Base-by-base conservation (phyloP, 1,139 yeast species). In the Citeromyces hawaiiensis region DNA sequence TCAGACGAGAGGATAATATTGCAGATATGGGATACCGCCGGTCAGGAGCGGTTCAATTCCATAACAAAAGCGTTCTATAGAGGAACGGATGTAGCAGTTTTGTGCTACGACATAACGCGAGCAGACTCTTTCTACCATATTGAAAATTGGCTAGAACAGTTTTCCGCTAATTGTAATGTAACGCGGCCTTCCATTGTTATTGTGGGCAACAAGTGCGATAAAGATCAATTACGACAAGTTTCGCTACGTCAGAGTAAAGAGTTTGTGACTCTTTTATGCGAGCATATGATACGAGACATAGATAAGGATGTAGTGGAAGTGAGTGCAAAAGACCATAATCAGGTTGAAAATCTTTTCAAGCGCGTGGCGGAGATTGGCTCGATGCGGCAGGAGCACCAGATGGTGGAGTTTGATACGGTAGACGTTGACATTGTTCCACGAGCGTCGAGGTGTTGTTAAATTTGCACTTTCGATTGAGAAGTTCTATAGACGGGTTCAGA, bases 21-120 rank as follows among this genome's bases (percentile, higher is more conserved):
- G 34, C 81, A 75, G 51, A 64, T 75, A 2, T 75, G 82, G 82
- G 82, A 75, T 48, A 75, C 82, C 4, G 82, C 82, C 0, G 82
- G 82, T 3, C 82, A 75, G 52, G 82, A 75, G 50, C 55, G 82
- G 40, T 75, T 74, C 59, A 72, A 73, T 48, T 70, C 78, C 35
- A 68, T 75, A 31, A 67, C 75, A 4, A 70, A 68, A 48, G 74
- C 80, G 3, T 75, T 74, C 48, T 75, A 73, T 51, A 54, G 82
- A 32, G 82, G 82, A 6, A 66, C 80, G 0, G 81, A 75, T 48
- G 72, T 74, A 10, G 77, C 71, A 14, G 63, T 75, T 3, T 51
- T 75, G 31, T 73, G 73, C 19, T 75, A 72, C 51, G 82, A 75
- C 51, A 60, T 72, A 38, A 70, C 80, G 41, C 68, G 66, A 49